phyloP scores from a whole-genome alignment of 257 asterid genomes.

The Haberlea rhodopensis region DNA sequence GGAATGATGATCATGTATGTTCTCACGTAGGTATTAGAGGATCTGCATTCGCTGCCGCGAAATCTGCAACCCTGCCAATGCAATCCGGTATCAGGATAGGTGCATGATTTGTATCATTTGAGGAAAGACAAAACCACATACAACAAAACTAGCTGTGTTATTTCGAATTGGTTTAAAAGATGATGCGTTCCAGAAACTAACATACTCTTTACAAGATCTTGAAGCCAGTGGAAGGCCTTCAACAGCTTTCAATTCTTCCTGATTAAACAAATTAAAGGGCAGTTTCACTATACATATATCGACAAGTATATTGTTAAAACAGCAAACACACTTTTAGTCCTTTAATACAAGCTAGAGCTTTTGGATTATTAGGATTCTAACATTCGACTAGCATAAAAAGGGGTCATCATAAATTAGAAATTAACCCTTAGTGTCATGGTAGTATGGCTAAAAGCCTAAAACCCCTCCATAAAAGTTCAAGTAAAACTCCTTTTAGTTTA shows the following conservation, averaged over 20 bases:
- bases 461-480: no score
- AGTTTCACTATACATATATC: not conserved
- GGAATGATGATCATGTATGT: conserved; percentile 11
- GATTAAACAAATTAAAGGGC: conserved; percentile 34
- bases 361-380: not conserved
- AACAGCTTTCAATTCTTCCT: conserved; percentile 75
- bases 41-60: conserved; percentile 53
- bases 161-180: not conserved
- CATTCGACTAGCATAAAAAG: no score
- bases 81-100: not conserved
- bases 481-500: no score
- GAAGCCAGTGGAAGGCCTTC: conserved; percentile 71
- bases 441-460: no score
- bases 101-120: not conserved
- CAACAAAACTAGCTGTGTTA: not conserved
- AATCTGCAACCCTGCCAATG: conserved; percentile 61
- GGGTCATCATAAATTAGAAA: no score
- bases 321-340: not conserved
- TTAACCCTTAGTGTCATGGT: no score
- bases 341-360: not conserved
- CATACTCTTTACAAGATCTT: conserved; percentile 79
- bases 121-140: not conserved
- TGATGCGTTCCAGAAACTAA: not conserved
- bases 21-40: conserved; percentile 74
- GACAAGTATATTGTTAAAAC: not conserved